Evolutionary conservation across 2,329 filamentous ascomycete genomes (phyloP).

Genomic region (Hymenoscyphus linearis): DNA sequence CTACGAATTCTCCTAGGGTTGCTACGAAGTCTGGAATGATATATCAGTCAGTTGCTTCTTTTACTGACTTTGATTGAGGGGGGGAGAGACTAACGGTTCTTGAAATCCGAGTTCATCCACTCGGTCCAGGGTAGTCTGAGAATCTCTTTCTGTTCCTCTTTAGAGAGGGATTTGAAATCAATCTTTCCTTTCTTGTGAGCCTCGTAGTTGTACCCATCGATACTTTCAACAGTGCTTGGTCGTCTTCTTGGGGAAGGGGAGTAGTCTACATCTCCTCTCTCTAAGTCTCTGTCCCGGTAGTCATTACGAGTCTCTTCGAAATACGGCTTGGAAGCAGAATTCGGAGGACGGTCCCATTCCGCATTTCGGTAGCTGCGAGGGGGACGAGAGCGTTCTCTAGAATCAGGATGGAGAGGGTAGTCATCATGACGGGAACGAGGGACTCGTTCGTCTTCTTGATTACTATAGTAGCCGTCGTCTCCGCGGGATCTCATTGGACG

Average conservation of each 20-base stretch:
- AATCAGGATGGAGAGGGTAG: slow-evolving; percentile 20
- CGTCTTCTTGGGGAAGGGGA: slow-evolving; percentile 13
- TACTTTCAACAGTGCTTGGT: slow-evolving; percentile 16
- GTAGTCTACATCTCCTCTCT: slow-evolving; percentile 12
- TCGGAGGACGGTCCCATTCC: slow-evolving; percentile 16
- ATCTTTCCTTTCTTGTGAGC: slow-evolving; percentile 18
- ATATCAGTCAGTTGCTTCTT: too few species aligned
- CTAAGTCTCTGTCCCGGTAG: slow-evolving; percentile 15
- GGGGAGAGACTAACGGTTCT: slow-evolving; percentile 33
- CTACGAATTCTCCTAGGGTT: slow-evolving; percentile 28
- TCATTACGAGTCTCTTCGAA: slow-evolving; percentile 22
- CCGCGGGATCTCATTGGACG: slow-evolving; percentile 13
- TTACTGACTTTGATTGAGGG: too few species aligned
- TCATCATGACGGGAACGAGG: slow-evolving; percentile 8
- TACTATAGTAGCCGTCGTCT: slow-evolving; percentile 20
- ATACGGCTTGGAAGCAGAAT: slow-evolving; percentile 22
- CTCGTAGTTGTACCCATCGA: slow-evolving; percentile 28
- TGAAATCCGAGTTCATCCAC: slow-evolving; percentile 44
- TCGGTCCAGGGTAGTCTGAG: slow-evolving; percentile 40
- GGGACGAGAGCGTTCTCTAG: slow-evolving; percentile 22
- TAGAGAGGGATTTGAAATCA: slow-evolving; percentile 37
- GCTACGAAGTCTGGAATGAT: slow-evolving; percentile 24
- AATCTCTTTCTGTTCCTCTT: slow-evolving; percentile 39
- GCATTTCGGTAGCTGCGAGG: slow-evolving; percentile 25
- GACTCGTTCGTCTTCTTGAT: slow-evolving; percentile 11